A percentile compares a stretch with the other conserved stretches of the same genome.
phyloP scores from a whole-genome alignment of 805 yeast genomes.

The Schwanniomyces pseudopolymorphus region DNA sequence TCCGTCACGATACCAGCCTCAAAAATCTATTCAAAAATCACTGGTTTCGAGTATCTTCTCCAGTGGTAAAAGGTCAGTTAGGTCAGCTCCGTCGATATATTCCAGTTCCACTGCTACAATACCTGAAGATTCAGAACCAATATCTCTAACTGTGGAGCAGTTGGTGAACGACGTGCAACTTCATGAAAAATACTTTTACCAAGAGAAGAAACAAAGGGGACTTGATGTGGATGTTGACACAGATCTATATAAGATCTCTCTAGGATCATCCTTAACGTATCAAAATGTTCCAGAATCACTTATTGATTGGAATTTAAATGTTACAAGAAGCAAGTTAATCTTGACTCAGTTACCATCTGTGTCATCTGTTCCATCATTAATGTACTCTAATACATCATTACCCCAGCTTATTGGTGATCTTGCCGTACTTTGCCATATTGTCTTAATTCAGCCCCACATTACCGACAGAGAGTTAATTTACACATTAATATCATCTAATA shows the following conservation, averaged over 20 bases:
- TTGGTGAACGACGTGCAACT: slow-evolving; percentile 41
- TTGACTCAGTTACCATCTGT: slow-evolving; percentile 38
- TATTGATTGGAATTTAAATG: slow-evolving; percentile 54
- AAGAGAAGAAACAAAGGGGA: slow-evolving; percentile 11
- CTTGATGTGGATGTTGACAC: slow-evolving; percentile 8
- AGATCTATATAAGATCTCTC: slow-evolving; percentile 34
- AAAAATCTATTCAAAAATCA: slow-evolving; percentile 25
- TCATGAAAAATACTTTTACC: slow-evolving; percentile 31
- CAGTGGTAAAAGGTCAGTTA: slow-evolving; percentile 33
- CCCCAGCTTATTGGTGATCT: slow-evolving; percentile 45
- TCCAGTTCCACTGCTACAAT: slow-evolving; percentile 43
- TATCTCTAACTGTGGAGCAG: slow-evolving; percentile 43
- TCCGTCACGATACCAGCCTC: slow-evolving; percentile 28
- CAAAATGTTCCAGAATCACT: slow-evolving; percentile 41
- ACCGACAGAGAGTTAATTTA: slow-evolving; percentile 43
- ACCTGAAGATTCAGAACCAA: slow-evolving; percentile 44
- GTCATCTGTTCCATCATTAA: slow-evolving; percentile 35
- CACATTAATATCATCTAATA: slow-evolving; percentile 38
- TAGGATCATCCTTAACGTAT: slow-evolving; percentile 40
- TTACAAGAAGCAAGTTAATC: slow-evolving; percentile 48
- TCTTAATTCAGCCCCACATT: slow-evolving; percentile 39
- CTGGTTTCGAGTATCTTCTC: slow-evolving; percentile 41
- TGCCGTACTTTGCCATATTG: slow-evolving; percentile 39
- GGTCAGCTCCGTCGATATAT: slow-evolving; percentile 45
- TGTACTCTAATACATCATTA: slow-evolving; percentile 28